These are phyloP conservation scores for Cutaneotrichosporon dermatis DNA, from an alignment of 1,284 basidiomycete genomes.

Conservation along the genomic window DNA sequence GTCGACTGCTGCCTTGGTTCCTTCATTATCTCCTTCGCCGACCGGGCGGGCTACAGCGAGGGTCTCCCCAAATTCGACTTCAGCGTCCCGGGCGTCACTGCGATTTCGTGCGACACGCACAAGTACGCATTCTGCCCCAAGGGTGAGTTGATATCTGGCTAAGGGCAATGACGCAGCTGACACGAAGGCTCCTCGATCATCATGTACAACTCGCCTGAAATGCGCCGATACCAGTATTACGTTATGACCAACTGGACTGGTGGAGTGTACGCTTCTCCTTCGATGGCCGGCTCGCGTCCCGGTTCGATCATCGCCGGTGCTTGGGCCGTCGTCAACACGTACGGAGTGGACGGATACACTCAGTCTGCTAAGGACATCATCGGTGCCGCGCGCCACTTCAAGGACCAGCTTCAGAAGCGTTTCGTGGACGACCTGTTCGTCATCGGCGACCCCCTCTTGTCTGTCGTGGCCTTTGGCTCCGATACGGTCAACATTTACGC, in stretches of 20 bases:
- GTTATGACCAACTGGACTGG: constrained; percentile 75
- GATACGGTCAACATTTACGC: constrained; percentile 61
- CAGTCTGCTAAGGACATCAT: constrained; percentile 82
- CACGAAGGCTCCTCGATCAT: constrained; percentile 77
- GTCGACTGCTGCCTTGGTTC: constrained; percentile 91
- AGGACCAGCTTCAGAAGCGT: constrained; percentile 28
- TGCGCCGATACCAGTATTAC: constrained; percentile 79
- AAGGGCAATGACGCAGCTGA: constrained; percentile 46
- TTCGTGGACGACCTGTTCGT: constrained; percentile 63
- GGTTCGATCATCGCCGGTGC: constrained; percentile 90
- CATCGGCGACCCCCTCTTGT: constrained; percentile 82
- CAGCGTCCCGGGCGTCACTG: constrained; percentile 79
- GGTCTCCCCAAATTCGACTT: constrained; percentile 66
- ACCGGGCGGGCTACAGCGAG: constrained; percentile 52
- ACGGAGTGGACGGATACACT: constrained; percentile 88
- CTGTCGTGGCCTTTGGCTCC: constrained; percentile 83
- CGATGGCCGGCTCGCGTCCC: constrained; percentile 82
- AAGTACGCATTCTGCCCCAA: constrained; percentile 53
- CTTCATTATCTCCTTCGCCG: constrained; percentile 86
- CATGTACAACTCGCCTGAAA: constrained; percentile 74
- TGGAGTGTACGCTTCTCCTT: constrained; percentile 52
- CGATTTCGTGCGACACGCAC: constrained; percentile 80
- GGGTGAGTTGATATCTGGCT: constrained; percentile 62
- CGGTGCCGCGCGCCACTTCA: constrained; percentile 45
- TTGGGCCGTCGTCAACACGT: constrained; percentile 92